These are phyloP conservation scores for Sequoiadendron giganteum DNA, from an alignment of 75 land plant genomes.

Conservation along the genomic window DNA sequence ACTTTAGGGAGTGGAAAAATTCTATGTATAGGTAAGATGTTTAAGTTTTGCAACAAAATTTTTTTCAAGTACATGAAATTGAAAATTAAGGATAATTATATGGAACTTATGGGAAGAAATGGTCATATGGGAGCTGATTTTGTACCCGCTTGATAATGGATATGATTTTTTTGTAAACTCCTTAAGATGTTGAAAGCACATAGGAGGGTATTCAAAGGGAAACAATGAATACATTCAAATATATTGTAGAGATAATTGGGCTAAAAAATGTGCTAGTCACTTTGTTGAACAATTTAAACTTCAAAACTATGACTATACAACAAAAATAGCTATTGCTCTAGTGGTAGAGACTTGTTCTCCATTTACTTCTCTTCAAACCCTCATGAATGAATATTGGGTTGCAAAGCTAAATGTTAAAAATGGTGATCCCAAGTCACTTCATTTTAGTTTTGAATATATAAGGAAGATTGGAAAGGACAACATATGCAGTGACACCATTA, in stretches of 20 bases:
- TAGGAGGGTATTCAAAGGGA: no score
- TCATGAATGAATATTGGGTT: conserved; percentile 96
- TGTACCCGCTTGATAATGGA: conserved; percentile 97
- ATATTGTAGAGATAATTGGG: no score
- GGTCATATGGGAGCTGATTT: conserved; percentile 98
- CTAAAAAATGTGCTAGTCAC: no score
- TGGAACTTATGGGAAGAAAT: conserved; percentile 93
- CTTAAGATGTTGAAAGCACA: conserved; percentile 79
- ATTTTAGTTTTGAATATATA: conserved; percentile 90
- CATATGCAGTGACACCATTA: conserved; percentile 87
- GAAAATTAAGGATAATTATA: conserved; percentile 89
- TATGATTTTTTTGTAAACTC: conserved; percentile 92
- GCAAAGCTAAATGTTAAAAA: conserved; percentile 95
- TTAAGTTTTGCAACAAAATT: no score
- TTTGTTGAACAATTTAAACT: no score
- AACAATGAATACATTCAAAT: no score
- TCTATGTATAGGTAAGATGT: no score
- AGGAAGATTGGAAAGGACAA: conserved; percentile 98
- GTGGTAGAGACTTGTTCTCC: conserved; percentile 96
- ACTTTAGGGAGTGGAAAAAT: no score
- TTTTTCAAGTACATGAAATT: conserved; percentile 16
- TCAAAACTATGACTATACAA: conserved; percentile 70
- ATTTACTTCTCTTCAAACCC: conserved; percentile 82
- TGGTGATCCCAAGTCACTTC: conserved; percentile 91
- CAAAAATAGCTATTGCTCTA: conserved; percentile 94